These are phyloP conservation scores for Pseudogymnoascus sp. DNA, from an alignment of 2,329 filamentous ascomycete genomes.

Conservation along the genomic window DNA sequence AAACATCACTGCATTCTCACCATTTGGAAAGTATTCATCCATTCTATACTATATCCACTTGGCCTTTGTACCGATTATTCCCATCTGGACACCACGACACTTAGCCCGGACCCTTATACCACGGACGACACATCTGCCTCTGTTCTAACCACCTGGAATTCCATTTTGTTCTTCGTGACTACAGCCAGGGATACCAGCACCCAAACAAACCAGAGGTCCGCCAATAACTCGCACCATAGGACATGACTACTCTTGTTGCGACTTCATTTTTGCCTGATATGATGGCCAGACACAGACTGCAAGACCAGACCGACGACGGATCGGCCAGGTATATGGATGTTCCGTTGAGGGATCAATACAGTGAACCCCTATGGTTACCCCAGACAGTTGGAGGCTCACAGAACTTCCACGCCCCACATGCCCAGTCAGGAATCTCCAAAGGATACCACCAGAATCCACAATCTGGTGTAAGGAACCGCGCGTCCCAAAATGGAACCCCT, in stretches of 20 bases:
- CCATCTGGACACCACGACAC: background rate
- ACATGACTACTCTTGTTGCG: slow-evolving; percentile 3
- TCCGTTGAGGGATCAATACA: slow-evolving; percentile 5
- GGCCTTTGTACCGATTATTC: slow-evolving; percentile 6
- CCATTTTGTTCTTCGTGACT: slow-evolving; percentile 5
- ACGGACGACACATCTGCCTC: slow-evolving; percentile 2
- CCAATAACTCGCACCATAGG: background rate
- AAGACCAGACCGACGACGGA: slow-evolving; percentile 3
- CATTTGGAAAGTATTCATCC: slow-evolving; percentile 6
- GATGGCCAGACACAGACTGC: slow-evolving; percentile 9
- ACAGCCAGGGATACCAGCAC: slow-evolving; percentile 5
- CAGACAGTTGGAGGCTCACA: slow-evolving; percentile 25
- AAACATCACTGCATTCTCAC: background rate
- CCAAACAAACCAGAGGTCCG: background rate
- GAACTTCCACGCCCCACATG: slow-evolving; percentile 25
- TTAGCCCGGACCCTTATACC: background rate
- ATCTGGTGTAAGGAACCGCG: background rate
- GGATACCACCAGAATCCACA: slow-evolving; percentile 2
- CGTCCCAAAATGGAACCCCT: background rate
- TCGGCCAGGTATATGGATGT: background rate
- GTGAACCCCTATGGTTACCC: slow-evolving; percentile 5
- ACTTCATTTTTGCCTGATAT: slow-evolving; percentile 7
- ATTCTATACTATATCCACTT: slow-evolving; percentile 2
- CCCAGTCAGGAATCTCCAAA: slow-evolving; percentile 24
- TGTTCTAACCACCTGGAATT: slow-evolving; percentile 8